Base-by-base conservation (phyloP, 78 protist genomes). In the Dictyostelium brefeldianum region DNA sequence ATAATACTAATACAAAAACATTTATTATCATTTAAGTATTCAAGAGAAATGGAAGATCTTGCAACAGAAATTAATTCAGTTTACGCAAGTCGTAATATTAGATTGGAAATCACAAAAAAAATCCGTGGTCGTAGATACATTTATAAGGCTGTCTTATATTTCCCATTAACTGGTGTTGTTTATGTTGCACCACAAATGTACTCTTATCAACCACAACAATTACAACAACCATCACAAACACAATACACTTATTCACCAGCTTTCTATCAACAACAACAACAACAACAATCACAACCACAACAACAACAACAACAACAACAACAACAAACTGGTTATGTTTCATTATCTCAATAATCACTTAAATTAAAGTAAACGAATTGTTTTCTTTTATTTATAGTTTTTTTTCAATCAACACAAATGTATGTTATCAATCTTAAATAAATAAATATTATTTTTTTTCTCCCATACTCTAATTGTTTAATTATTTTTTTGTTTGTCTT, bases 81-180 rank as follows among this genome's bases (percentile, higher is more conserved):
- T 22, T 59, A 59, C n/a, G 31, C 69, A 8, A 59, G 25, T 59
- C 69, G 69, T 59, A 59, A 59, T 59, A 59, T 59, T 59, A 59
- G 69, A 59, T 29, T 59, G n/a, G 69, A 59, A 4, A 29, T 29
- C 8, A 22, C n/a, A 8, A 59, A 29, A 59, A 59, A n/a, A 8
- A 22, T 59, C n/a, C 31, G 31, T n/a, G 25, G 69, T 22, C 69
- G 69, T 59, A 17, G n/a, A 7, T 59, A 22, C 69, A n/a, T 59
- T 59, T 10, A 22, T 59, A 59, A 59, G n/a, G 69, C 69, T 22
- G 25, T 25, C 9, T 22, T 59, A 10, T 59, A 59, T 22, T 59
- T 22, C n/a, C 69, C 69, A 59, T 29, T 31, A 22, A n/a, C 69
- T 22, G n/a, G n/a, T 22, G 31, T 59, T 1, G n/a, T 59, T 9